phyloP scores from a whole-genome alignment of 2,329 filamentous ascomycete species.

The Neonectria neomacrospora region DNA sequence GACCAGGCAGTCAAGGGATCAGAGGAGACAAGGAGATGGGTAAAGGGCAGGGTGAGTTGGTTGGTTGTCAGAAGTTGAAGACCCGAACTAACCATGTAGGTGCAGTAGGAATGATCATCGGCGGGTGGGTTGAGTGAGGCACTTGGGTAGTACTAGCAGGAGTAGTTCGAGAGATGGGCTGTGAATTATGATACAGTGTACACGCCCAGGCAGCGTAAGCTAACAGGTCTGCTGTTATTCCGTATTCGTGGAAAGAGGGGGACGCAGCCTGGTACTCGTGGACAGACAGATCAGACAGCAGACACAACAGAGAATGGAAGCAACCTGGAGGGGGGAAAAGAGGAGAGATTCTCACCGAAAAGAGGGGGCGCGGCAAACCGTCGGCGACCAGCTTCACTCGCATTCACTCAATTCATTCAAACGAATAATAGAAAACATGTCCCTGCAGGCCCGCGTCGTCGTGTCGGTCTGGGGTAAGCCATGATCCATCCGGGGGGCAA shows the following conservation, averaged over 20 bases:
- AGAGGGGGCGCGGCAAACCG: neutral
- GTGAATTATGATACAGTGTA: neutral
- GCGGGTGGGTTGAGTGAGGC: neutral
- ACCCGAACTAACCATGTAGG: neutral
- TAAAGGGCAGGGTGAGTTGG: slow-evolving; percentile 9
- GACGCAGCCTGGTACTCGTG: too few species aligned
- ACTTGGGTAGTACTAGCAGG: neutral
- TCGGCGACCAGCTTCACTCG: neutral
- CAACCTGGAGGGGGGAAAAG: neutral
- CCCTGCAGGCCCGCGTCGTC: slow-evolving; percentile 25
- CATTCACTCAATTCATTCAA: neutral
- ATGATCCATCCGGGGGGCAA: slow-evolving; percentile 30
- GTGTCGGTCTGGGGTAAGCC: slow-evolving; percentile 38
- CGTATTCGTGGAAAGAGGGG: too few species aligned
- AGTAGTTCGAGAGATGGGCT: neutral
- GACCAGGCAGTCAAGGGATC: neutral
- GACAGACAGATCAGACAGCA: too few species aligned
- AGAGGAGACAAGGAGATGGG: neutral
- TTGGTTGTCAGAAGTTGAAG: neutral
- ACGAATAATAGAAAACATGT: neutral
- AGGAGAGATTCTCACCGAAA: neutral
- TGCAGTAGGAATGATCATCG: slow-evolving; percentile 1
- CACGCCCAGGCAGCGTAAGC: neutral
- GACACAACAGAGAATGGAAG: neutral
- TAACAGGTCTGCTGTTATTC: neutral